Evolutionary conservation across 2,329 filamentous ascomycete species (phyloP), one percentile per base, ranked within the genome.

Genomic region (Calonectria ilicicola): DNA sequence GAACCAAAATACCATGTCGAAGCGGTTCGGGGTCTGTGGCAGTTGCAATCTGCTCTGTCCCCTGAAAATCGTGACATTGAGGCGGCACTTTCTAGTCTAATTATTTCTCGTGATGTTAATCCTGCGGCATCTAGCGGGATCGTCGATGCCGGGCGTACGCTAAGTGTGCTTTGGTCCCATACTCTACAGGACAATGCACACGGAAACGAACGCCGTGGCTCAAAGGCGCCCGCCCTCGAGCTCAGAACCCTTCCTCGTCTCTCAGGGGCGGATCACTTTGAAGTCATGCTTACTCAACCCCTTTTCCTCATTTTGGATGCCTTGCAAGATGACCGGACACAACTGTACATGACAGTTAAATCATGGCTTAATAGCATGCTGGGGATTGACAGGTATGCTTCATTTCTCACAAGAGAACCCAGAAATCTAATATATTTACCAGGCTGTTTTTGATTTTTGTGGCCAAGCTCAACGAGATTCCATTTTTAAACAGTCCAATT

Each of bases 1-100:
- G 92, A 93, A 74, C 95, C 96, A 0, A 98, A 98, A 81, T 97
- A 96, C 77, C 97, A 98, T 80, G 96, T 99, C 38, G 97, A 99
- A 85, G 93, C 95, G 21, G 94, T 97, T 10, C 92, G 94, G 70
- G 93, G 92, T 77, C 86, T 99, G 46, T 98, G 97, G 94, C 92
- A 95, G 76, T 86, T 99, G 65, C 95, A 98, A 77, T 90, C 89
- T 27, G 89, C 92, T 1, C 89, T 98, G 15, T 90, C 93, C 1
- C 85, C 89, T 46, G 85, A 89, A 2, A 92, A 92, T 77, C 92
- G 93, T 65, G 91, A 95, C 56, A 92, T 98, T 5, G 96, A 98
- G 82, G 95, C 94, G 27, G 91, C 94, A 0, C 91, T 98, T 47
- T 90, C 92, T 27, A 88, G 90, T 29, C 84, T 96, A 2, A 92